Conservation (phyloP, 441 rosid species). For the Populus tomentosa region DNA sequence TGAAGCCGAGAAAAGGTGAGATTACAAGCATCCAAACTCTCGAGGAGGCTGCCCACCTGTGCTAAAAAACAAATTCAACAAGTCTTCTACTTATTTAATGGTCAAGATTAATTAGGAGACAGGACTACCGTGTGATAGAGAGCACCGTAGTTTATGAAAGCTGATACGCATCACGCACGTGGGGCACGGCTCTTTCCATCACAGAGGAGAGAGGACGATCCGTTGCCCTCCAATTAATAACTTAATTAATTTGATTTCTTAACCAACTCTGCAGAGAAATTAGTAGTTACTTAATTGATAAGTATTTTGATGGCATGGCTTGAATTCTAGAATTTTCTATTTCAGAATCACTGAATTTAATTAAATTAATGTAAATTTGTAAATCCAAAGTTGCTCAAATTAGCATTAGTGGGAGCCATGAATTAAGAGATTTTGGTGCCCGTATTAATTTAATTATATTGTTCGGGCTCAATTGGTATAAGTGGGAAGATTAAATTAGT, state of each 20-base stretch:
- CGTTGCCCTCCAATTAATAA: not conserved
- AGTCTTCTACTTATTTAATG: no score
- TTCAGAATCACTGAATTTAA: no score
- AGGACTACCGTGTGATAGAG: constrained; percentile 7
- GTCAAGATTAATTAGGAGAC: not conserved
- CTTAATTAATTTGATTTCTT: not conserved
- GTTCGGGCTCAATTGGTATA: not conserved
- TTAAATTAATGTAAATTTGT: no score
- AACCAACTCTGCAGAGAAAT: not conserved
- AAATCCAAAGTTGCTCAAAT: not conserved
- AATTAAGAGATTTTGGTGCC: not conserved
- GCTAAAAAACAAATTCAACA: no score
- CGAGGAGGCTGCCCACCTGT: no score
- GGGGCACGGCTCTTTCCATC: constrained; percentile 20
- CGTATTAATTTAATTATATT: not conserved
- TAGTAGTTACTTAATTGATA: no score
- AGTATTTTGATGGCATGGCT: not conserved
- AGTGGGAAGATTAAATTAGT: not conserved
- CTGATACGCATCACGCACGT: constrained; percentile 28
- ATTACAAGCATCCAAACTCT: no score
- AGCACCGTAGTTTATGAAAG: not conserved
- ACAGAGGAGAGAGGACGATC: not conserved
- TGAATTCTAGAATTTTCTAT: not conserved
- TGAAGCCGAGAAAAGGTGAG: no score
- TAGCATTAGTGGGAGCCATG: not conserved